Evolutionary conservation across 129 eudicot genomes (phyloP).

Genomic region (Flaveria ramosissima): DNA sequence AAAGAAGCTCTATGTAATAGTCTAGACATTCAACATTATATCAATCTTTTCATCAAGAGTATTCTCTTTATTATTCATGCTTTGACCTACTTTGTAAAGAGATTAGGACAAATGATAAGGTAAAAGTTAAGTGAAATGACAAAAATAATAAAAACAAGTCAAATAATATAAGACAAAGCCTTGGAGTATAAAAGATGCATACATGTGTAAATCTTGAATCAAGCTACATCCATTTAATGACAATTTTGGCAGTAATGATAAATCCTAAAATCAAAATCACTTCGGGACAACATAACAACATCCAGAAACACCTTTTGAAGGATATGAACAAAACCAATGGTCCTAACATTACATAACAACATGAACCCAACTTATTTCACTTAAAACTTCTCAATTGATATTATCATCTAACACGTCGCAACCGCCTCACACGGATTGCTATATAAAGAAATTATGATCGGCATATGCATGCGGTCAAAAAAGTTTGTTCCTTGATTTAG

Average conservation of each 20-base stretch:
- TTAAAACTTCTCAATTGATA: not conserved
- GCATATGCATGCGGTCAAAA: not conserved
- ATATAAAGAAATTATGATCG: not conserved
- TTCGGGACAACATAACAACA: conserved; percentile 32
- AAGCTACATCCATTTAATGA: conserved; percentile 26
- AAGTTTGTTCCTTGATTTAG: no score
- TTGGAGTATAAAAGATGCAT: not conserved
- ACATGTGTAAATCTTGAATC: conserved; percentile 21
- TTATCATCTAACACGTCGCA: not conserved
- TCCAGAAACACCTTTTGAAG: conserved; percentile 23
- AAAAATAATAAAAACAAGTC: not conserved
- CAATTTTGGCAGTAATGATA: conserved; percentile 23
- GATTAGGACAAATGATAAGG: not conserved
- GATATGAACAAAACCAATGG: conserved; percentile 27
- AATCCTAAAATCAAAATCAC: conserved; percentile 20
- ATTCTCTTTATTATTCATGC: no score
- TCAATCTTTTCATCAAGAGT: no score
- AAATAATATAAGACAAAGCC: no score
- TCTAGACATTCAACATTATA: no score
- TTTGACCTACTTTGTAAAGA: no score
- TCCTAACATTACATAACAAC: conserved; percentile 17
- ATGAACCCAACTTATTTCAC: conserved; percentile 13
- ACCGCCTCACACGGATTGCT: not conserved
- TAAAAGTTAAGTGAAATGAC: not conserved
- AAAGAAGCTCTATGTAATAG: no score